Evolutionary conservation across 169 alveolate genomes (phyloP), one percentile per base, ranked within the genome.

Genomic region (Eimeria maxima): DNA sequence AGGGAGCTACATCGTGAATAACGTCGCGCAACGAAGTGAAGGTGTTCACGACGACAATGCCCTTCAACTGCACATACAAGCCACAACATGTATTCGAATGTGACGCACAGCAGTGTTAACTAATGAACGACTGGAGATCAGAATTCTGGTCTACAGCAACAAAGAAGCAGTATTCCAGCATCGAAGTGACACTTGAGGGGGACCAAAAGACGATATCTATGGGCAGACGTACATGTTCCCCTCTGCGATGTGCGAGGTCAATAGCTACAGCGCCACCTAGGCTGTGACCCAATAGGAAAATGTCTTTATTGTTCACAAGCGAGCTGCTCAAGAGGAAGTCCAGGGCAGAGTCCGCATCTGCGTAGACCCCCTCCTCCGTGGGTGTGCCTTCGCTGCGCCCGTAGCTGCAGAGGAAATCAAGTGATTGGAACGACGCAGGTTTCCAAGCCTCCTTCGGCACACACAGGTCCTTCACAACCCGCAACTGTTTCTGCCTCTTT

Each of bases 181-280:
- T 65, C 42, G 74, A 60, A 7, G 69, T 14, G 69, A 16, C n/a
- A 13, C 33, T 6, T 65, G 20, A 65, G 6, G 42, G 42, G 0
- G 42, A 24, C 22, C 16, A 8, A 24, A 65, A 65, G 42, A 65
- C 42, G 74, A 65, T 6, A 7, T 6, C 42, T 60, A 60, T 38
- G 27, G 13, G 53, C 55, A 24, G 10, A 16, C 93, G 53, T 65
- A 93, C 96, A 50, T 93, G 73, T 11, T 80, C 27, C 27, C 93
- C 84, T 47, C 74, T 50, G 60, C 87, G 55, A n/a, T 50, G 38
- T 42, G 97, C 98, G 4, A 96, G 90, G 89, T 91, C 67, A 33
- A 97, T 97, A 7, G 98, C 98, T 1, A 97, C 97, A 20, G 98
- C 98, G 44, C 98, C 98, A 0, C 98, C 98, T 33, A 97, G 94